Conservation (phyloP, 2,329 filamentous ascomycete species). For the Epicoccum sorghinum region DNA sequence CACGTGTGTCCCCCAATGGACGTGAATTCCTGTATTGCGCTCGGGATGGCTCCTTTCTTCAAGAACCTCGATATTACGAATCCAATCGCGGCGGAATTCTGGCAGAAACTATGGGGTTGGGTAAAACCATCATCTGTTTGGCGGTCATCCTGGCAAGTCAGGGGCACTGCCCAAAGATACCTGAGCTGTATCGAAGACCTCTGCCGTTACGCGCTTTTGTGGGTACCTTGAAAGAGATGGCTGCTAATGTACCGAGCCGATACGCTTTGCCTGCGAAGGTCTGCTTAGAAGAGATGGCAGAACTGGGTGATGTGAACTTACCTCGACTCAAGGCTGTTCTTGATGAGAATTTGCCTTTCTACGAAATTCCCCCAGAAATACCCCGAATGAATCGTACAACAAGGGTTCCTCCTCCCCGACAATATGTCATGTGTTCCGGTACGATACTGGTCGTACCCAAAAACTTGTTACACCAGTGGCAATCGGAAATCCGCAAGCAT, state of each 20-base stretch:
- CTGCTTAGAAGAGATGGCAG: slow-evolving; percentile 64
- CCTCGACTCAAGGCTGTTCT: slow-evolving; percentile 31
- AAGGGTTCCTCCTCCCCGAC: slow-evolving; percentile 49
- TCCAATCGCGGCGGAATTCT: slow-evolving; percentile 76
- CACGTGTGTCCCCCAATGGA: slow-evolving; percentile 65
- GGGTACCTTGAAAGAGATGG: slow-evolving; percentile 75
- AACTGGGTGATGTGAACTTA: slow-evolving; percentile 35
- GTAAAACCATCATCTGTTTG: slow-evolving; percentile 89
- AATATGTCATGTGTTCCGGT: slow-evolving; percentile 68
- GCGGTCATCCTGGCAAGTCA: slow-evolving; percentile 73
- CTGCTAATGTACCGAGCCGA: slow-evolving; percentile 70
- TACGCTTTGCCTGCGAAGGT: slow-evolving; percentile 73
- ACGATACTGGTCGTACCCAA: slow-evolving; percentile 82
- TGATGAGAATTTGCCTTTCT: slow-evolving; percentile 44
- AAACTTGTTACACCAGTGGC: slow-evolving; percentile 86
- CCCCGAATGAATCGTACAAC: slow-evolving; percentile 52
- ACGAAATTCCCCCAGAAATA: slow-evolving; percentile 50
- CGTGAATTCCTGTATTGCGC: slow-evolving; percentile 72
- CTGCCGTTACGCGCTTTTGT: slow-evolving; percentile 55
- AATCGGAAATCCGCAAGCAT: slow-evolving; percentile 79
- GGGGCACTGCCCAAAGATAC: slow-evolving; percentile 69
- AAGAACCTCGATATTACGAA: slow-evolving; percentile 75
- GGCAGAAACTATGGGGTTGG: slow-evolving; percentile 77
- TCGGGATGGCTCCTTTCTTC: slow-evolving; percentile 65
- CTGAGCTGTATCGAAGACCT: slow-evolving; percentile 63